Conservation (phyloP, 352 stramenopile species). For the Globisporangium spiculum region DNA sequence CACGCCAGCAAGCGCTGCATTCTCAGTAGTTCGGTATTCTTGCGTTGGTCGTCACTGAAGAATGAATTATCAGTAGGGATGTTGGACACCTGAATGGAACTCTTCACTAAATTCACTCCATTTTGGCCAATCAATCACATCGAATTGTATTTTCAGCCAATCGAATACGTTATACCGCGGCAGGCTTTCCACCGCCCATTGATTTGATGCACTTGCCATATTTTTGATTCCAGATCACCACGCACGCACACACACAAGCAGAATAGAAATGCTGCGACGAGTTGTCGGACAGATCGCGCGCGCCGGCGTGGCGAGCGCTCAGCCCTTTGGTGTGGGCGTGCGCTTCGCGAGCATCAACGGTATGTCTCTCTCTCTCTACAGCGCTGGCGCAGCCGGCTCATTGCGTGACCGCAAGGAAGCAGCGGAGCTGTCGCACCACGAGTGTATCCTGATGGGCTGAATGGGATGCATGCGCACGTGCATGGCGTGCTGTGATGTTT, state of each 20-base stretch:
- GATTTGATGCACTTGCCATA: slow-evolving; percentile 1
- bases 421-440: not conserved
- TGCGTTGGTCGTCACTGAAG: not conserved
- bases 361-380: slow-evolving; percentile 9
- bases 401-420: not conserved
- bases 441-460: not conserved
- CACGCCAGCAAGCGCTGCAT: slow-evolving; percentile 20
- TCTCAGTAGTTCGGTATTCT: not conserved
- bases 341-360: slow-evolving; percentile 74
- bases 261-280: slow-evolving; percentile 36
- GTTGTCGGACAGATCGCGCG: slow-evolving; percentile 35
- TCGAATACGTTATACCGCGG: not conserved
- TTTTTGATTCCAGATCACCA: slow-evolving; percentile 6
- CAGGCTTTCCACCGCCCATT: not conserved
- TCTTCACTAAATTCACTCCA: not conserved
- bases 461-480: not conserved
- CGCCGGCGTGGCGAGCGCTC: slow-evolving; percentile 12
- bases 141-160: not conserved
- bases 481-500: not conserved
- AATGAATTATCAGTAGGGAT: not conserved
- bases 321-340: slow-evolving; percentile 27
- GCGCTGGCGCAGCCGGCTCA: not conserved
- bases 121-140: not conserved
- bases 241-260: slow-evolving; percentile 4
- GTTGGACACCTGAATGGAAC: not conserved